Evolutionary conservation across 306 rosid species (phyloP).

Genomic region (Senna siamea): DNA sequence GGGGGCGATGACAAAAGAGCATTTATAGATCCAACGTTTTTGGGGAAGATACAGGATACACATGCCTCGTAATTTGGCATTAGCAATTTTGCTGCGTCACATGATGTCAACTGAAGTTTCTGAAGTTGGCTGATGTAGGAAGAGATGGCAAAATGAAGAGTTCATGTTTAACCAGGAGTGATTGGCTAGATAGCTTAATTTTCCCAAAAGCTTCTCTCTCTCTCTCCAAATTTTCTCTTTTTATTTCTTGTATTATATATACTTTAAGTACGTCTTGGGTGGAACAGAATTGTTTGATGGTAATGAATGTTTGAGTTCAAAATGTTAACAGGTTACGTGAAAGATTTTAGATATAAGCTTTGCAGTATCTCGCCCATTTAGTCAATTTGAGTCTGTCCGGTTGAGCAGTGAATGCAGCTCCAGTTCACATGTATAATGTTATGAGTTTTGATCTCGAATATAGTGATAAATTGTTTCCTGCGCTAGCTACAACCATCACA

Average conservation of each 20-base stretch:
- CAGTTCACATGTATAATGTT: too few relatives aligned
- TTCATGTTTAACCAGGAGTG: conserved; percentile 32
- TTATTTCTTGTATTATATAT: conserved; percentile 23
- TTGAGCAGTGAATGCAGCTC: too few relatives aligned
- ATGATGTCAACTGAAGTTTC: conserved; percentile 18
- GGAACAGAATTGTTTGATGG: conserved; percentile 16
- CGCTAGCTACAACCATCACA: too few relatives aligned
- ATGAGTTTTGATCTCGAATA: too few relatives aligned
- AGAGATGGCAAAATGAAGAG: conserved; percentile 23
- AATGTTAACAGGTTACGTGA: conserved; percentile 1
- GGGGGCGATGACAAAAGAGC: background rate
- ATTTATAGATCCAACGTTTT: background rate
- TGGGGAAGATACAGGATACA: background rate
- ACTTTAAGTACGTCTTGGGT: conserved; percentile 24
- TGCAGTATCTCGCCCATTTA: too few relatives aligned
- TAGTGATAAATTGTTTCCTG: too few relatives aligned
- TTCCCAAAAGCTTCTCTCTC: background rate
- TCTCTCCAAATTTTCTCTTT: conserved; percentile 14
- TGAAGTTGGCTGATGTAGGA: conserved; percentile 34
- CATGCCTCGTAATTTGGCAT: conserved; percentile 22
- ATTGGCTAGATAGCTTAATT: conserved; percentile 23
- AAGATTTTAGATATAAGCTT: background rate
- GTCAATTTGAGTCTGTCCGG: too few relatives aligned
- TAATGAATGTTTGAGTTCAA: conserved; percentile 1
- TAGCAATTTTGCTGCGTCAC: conserved; percentile 26